Base-by-base conservation (phyloP, 1,284 basidiomycete genomes). In the Amylostereum areolatum region DNA sequence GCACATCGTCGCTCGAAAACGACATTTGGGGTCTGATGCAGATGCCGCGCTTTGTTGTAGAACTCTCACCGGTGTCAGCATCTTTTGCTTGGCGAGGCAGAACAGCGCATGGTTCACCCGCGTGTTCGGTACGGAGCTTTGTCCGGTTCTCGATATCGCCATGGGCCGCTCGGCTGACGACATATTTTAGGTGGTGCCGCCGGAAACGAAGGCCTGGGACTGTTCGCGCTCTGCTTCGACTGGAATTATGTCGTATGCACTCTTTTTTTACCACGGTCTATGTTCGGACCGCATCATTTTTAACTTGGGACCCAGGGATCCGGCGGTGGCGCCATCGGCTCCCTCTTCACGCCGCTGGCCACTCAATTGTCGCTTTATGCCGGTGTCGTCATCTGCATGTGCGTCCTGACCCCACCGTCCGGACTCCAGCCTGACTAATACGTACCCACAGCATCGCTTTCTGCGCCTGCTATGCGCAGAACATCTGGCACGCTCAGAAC, bases 341-440 rank as follows among this genome's bases (percentile, higher is more conserved):
- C 47, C 6, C 36, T 43, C 18, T 51, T 48, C 31, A 49, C 41
- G 27, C 53, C 49, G 9, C 45, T 48, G 3, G 39, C 46, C 42
- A 49, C 48, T 24, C 45, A 70, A 57, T 54, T 74, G 49, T 77
- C 74, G 2, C 58, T 61, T 39, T 66, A 74, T 9, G 57, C 74
- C 12, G 75, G 73, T 0, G 69, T 69, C 47, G 55, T 73, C 9
- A 47, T 76, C 8, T 77, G 72, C 72, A 70, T 71, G 73, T 76
- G 31, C 30, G 72, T 30, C 10, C 35, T 12, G 12, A 30, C n/a
- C 37, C 8, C 6, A 42, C 11, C 25, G 33, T 47, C 11, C 33
- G 40, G n/a, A n/a, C 5, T 5, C n/a, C 18, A 8, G 30, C 12
- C 18, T 37, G 45, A 33, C 39, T 42, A 29, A 34, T 28, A 25